phyloP scores from a whole-genome alignment of 257 asterid genomes.

The Plantago elongata region DNA sequence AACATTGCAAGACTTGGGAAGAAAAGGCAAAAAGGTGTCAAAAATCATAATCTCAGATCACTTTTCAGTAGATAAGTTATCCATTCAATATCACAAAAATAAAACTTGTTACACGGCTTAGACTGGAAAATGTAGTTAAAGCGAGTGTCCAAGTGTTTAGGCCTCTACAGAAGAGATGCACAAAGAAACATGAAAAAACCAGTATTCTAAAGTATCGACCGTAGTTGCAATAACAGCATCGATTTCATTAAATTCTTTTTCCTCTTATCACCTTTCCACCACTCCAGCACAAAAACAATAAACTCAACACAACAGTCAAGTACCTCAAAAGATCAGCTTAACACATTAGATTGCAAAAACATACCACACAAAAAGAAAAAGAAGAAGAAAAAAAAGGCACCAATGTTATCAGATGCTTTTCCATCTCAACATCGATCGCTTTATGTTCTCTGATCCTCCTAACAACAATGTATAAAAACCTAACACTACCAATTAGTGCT shows the following conservation, averaged over 20 bases:
- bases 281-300: not conserved
- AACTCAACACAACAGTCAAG: not conserved
- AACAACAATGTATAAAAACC: not conserved
- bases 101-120: too few relatives aligned
- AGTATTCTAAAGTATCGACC: too few relatives aligned
- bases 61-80: too few relatives aligned
- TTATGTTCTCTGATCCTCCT: not conserved
- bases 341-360: not conserved
- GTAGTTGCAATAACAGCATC: not conserved
- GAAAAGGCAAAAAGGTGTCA: too few relatives aligned
- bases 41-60: too few relatives aligned
- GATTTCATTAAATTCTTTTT: not conserved
- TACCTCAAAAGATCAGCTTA: not conserved
- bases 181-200: too few relatives aligned
- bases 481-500: not conserved
- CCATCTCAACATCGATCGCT: not conserved
- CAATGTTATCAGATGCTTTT: constrained; percentile 6
- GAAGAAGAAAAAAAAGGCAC: not conserved
- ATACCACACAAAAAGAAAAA: not conserved
- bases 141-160: too few relatives aligned
- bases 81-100: too few relatives aligned
- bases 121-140: too few relatives aligned
- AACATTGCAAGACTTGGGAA: too few relatives aligned
- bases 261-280: not conserved
- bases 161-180: too few relatives aligned